Base-by-base conservation (phyloP, 345 rosid species). In the Citrus inodora region DNA sequence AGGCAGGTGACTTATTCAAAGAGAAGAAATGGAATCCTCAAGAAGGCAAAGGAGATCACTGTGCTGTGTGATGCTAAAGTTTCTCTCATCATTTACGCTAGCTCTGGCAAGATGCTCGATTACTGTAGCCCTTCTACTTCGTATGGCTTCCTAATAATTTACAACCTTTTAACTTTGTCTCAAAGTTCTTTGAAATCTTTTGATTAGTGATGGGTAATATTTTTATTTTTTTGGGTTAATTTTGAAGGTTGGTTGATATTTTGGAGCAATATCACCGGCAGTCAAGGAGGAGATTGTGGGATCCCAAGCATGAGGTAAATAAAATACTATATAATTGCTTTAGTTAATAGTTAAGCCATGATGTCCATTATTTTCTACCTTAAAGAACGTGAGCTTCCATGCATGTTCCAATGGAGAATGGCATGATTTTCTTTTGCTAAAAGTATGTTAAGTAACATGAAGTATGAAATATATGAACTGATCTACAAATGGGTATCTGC, bases 271-370 rank as follows among this genome's bases (percentile, higher is more conserved):
- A 96, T 72, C 97, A 94, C 73, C 90, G 87, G 78, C 85, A 80
- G 71, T 86, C 93, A 76, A 93, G 97, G 67, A 89, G 92, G 74
- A 92, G 87, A 86, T 69, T 96, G 59, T 94, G 99, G 99, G 98
- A 96, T 86, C 92, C 92, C 69, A 93, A 92, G 80, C 99, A 94
- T 87, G 98, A 96, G 98, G 99, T 94, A 79, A 9, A 32, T 65
- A 65, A 16, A 13, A 64, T 13, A 30, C 21, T 46, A 46, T 46
- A 46, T 11, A 46, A 46, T 46, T 46, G 16, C 51, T 11, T 16
- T 46, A 11, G 51, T 46, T 13, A 46, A 13, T 11, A 46, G 14
- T 46, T 46, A 46, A 46, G 51, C 17, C 17, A 3, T 46, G 5
- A 1, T 9, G 13, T 37, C 24, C 30, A 67, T 65, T 19, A 22